Conservation (phyloP, 768 basidiomycete species). For the Xerocomellus chrysenteron region DNA sequence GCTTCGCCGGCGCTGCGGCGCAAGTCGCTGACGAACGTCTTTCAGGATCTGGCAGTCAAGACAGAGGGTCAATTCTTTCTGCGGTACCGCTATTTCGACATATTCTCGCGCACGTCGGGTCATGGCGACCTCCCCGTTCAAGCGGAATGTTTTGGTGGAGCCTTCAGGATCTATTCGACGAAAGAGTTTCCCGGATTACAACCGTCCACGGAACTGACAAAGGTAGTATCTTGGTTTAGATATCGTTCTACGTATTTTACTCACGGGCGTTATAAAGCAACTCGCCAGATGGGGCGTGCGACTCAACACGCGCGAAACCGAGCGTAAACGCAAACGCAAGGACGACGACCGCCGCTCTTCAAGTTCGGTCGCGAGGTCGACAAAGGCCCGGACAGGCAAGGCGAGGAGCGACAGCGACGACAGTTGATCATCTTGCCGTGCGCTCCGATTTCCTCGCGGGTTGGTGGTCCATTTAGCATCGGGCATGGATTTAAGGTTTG, state of each 20-base stretch:
- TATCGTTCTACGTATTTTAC: background rate
- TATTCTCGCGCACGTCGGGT: constrained; percentile 41
- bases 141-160: constrained; percentile 64
- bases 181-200: constrained; percentile 72
- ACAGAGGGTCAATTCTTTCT: constrained; percentile 65
- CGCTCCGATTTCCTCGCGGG: background rate
- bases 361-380: constrained; percentile 4
- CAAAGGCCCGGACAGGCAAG: constrained; percentile 3
- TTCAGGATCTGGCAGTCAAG: constrained; percentile 66
- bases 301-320: constrained; percentile 38
- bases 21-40: constrained; percentile 2
- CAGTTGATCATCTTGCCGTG: constrained; percentile 6
- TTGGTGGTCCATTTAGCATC: background rate
- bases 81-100: constrained; percentile 71
- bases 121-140: constrained; percentile 42
- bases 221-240: constrained; percentile 33
- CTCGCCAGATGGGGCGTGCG: constrained; percentile 35
- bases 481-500: constrained; percentile 1
- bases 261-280: constrained; percentile 26
- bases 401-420: constrained; percentile 31
- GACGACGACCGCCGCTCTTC: constrained; percentile 8
- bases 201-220: constrained; percentile 69
- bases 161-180: constrained; percentile 70
- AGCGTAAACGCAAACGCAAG: constrained; percentile 37
- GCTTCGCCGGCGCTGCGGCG: constrained; percentile 4